These are phyloP conservation scores for Scleroderma bovista DNA, from an alignment of 768 basidiomycete genomes.

Conservation along the genomic window DNA sequence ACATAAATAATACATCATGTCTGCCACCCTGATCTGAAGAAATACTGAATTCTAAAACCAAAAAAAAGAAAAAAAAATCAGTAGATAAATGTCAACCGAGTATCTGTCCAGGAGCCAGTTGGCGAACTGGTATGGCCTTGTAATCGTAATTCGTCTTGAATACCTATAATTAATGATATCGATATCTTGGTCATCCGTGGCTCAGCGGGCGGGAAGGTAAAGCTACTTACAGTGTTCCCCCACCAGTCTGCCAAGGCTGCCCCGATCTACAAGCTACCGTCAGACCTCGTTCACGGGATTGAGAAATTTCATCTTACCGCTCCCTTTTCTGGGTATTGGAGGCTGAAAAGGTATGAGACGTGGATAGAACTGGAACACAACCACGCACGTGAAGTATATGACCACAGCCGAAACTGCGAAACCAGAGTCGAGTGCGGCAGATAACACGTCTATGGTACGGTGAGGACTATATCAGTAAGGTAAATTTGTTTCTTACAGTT, in stretches of 20 bases:
- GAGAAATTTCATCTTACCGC: conserved; percentile 10
- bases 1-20: neutral
- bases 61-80: neutral
- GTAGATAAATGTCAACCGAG: conserved; percentile 11
- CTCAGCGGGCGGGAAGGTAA: neutral
- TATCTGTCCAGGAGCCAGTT: conserved; percentile 18
- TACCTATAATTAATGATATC: too few species aligned
- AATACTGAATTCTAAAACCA: conserved; percentile 2
- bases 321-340: conserved; percentile 23
- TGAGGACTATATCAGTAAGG: neutral
- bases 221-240: conserved; percentile 20
- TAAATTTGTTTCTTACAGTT: conserved; percentile 45
- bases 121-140: conserved; percentile 21
- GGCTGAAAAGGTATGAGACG: conserved; percentile 7
- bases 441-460: conserved; percentile 52
- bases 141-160: conserved; percentile 16
- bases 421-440: conserved; percentile 71
- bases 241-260: conserved; percentile 19
- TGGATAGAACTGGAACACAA: neutral
- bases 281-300: neutral
- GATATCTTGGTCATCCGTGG: too few species aligned
- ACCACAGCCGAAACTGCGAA: conserved; percentile 61
- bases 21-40: neutral
- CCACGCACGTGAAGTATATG: conserved; percentile 61
- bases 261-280: conserved; percentile 14